phyloP scores from a whole-genome alignment of 495 filamentous ascomycete genomes.

The Umbilicaria muhlenbergii region DNA sequence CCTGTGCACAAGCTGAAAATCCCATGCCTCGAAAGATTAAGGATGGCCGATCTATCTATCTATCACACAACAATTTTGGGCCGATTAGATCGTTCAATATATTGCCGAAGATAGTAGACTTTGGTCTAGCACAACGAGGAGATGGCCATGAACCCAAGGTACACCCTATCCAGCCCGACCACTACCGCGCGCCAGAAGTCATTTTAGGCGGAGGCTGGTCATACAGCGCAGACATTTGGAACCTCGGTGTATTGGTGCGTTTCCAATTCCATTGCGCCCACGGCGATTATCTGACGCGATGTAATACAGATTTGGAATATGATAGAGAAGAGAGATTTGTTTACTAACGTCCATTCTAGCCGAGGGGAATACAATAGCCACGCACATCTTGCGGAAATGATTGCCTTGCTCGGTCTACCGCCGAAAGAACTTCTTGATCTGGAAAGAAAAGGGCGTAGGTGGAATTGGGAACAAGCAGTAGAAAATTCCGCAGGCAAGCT shows the following conservation, averaged over 20 bases:
- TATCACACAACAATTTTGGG: conserved; percentile 26
- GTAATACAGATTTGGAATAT: conserved; percentile 32
- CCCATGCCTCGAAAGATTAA: conserved; percentile 26
- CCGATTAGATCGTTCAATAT: conserved; percentile 20
- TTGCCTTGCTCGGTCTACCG: conserved; percentile 28
- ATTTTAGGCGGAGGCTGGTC: conserved; percentile 28
- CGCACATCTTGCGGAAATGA: conserved; percentile 30
- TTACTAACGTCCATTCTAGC: conserved; percentile 27
- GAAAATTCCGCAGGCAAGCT: conserved; percentile 20
- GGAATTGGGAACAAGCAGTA: conserved; percentile 18
- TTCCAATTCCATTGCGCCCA: too few species aligned
- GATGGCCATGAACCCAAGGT: conserved; percentile 22
- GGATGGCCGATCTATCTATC: conserved; percentile 24
- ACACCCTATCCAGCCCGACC: conserved; percentile 18
- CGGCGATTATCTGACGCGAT: conserved; percentile 9
- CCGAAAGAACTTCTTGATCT: conserved; percentile 25
- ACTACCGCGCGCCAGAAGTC: conserved; percentile 32
- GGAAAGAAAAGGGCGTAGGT: conserved; percentile 19
- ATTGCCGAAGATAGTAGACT: conserved; percentile 45
- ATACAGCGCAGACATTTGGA: conserved; percentile 35
- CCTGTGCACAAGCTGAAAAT: conserved; percentile 20
- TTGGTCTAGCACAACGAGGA: conserved; percentile 63
- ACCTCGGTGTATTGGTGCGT: conserved; percentile 33
- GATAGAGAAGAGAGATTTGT: conserved; percentile 30
- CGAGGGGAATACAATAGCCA: conserved; percentile 24